A percentile compares a stretch with the other conserved stretches of the same genome.
phyloP scores from a whole-genome alignment of 2,329 filamentous ascomycete species.

The Lasiodiplodia hormozganensis region DNA sequence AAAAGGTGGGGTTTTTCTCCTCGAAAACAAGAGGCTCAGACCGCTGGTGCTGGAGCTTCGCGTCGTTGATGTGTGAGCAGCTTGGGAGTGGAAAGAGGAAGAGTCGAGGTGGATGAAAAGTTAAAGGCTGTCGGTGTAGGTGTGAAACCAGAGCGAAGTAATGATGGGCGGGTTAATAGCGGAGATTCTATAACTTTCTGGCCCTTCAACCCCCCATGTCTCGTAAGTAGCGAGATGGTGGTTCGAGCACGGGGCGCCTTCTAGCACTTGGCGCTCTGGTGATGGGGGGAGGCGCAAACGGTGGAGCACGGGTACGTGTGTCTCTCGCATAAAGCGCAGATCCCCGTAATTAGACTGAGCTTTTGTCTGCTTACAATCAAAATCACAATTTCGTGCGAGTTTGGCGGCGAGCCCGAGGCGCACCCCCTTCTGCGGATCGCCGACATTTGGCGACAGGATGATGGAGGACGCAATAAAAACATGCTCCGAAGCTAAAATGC shows the following conservation, averaged over 20 bases:
- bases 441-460: background rate
- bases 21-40: background rate
- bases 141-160: conserved; percentile 16
- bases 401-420: conserved; percentile 3
- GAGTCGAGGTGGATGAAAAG: background rate
- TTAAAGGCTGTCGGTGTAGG: conserved; percentile 5
- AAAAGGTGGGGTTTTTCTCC: background rate
- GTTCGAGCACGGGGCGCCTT: conserved; percentile 12
- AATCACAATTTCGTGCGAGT: conserved; percentile 22
- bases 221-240: conserved; percentile 23
- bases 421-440: background rate
- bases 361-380: conserved; percentile 2
- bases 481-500: conserved; percentile 11
- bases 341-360: conserved; percentile 26
- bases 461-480: conserved; percentile 9
- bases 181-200: conserved; percentile 20
- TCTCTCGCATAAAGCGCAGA: conserved; percentile 20
- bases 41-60: background rate
- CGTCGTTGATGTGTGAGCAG: background rate
- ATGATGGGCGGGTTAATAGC: conserved; percentile 16
- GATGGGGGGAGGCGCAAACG: conserved; percentile 6
- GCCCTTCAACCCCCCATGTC: background rate
- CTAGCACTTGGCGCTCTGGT: conserved; percentile 1
- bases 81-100: background rate
- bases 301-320: conserved; percentile 1